Evolutionary conservation across 441 rosid species (phyloP).

Genomic region (Eruca vesicaria): DNA sequence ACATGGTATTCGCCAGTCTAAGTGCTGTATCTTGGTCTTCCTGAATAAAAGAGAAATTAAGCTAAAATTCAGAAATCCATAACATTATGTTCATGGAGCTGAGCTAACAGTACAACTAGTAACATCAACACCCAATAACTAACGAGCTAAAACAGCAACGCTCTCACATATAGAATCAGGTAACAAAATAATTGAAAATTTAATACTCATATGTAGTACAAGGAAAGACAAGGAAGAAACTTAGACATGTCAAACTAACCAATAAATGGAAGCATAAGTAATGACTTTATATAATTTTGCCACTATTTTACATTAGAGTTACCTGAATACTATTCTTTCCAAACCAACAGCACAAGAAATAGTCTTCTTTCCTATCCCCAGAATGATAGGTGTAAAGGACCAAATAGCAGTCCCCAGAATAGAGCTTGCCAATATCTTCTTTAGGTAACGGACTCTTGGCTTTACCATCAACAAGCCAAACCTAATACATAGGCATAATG

Average conservation of each 20-base stretch:
- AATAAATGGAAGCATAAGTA: not conserved
- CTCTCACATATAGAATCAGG: no score
- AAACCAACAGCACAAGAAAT: slow-evolving; percentile 85
- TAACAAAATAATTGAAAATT: no score
- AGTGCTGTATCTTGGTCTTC: slow-evolving; percentile 84
- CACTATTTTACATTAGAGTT: slow-evolving; percentile 9
- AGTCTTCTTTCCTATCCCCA: slow-evolving; percentile 96
- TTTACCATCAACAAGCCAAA: slow-evolving; percentile 85
- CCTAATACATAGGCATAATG: slow-evolving; percentile 46
- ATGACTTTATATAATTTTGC: not conserved
- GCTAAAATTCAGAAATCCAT: not conserved
- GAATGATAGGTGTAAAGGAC: slow-evolving; percentile 87
- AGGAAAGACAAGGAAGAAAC: not conserved
- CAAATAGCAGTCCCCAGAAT: slow-evolving; percentile 95
- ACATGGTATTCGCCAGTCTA: slow-evolving; percentile 71
- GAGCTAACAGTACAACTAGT: not conserved
- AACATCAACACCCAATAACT: not conserved
- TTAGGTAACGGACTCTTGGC: slow-evolving; percentile 76
- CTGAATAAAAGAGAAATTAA: slow-evolving; percentile 42
- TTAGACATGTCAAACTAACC: not conserved
- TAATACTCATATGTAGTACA: no score
- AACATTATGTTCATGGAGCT: not conserved
- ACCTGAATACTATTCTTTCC: slow-evolving; percentile 93
- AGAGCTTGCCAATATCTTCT: slow-evolving; percentile 95
- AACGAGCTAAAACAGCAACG: no score